These are phyloP conservation scores for Exutisphaerella laricina DNA, from an alignment of 2,329 filamentous ascomycete genomes.

Conservation along the genomic window DNA sequence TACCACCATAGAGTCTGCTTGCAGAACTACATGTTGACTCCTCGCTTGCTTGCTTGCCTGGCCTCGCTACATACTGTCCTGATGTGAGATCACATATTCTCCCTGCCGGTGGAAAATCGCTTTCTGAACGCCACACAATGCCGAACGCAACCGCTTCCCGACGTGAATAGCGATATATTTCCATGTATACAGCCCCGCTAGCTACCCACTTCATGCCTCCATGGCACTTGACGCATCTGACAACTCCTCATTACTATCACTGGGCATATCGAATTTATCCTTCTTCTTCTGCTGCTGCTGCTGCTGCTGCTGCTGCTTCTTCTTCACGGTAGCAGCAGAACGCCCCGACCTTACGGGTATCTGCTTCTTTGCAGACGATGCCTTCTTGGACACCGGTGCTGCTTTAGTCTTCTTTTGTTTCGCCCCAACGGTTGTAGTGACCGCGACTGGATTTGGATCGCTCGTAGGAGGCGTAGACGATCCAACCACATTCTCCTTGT, in stretches of 20 bases:
- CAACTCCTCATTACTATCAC: slow-evolving; percentile 25
- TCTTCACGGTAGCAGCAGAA: slow-evolving; percentile 10
- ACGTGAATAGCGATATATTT: too few species aligned
- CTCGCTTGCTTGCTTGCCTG: too few species aligned
- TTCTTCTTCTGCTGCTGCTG: slow-evolving; percentile 21
- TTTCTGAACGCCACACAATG: too few species aligned
- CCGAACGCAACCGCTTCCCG: too few species aligned
- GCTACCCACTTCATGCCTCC: slow-evolving; percentile 20
- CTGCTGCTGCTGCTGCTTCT: slow-evolving; percentile 13
- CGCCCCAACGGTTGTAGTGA: not conserved
- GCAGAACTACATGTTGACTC: too few species aligned
- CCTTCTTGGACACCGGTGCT: slow-evolving; percentile 2
- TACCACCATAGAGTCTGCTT: too few species aligned
- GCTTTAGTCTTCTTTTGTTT: slow-evolving; percentile 10
- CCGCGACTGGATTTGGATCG: slow-evolving; percentile 19
- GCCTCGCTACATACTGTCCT: too few species aligned
- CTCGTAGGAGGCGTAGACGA: slow-evolving; percentile 28
- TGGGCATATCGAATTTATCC: slow-evolving; percentile 22
- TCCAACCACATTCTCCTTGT: slow-evolving; percentile 23
- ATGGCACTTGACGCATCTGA: slow-evolving; percentile 25
- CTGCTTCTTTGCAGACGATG: not conserved
- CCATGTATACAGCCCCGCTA: too few species aligned
- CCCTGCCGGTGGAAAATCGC: too few species aligned
- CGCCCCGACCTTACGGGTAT: too few species aligned
- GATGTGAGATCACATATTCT: too few species aligned